Conservation (phyloP, 1,284 basidiomycete species). For the Ceratobasidium sp. region DNA sequence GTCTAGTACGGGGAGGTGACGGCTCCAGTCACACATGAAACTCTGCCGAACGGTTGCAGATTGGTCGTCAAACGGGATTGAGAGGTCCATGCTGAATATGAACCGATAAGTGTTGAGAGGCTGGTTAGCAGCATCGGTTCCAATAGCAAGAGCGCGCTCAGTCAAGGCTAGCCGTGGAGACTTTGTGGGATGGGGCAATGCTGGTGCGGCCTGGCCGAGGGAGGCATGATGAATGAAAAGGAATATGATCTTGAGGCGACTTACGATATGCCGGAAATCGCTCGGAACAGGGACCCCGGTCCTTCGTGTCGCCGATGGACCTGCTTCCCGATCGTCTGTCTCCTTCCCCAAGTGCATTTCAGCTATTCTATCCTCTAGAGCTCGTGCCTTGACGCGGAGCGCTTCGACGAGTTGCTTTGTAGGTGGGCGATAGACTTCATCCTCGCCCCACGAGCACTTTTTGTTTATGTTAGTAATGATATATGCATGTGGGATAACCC, state of each 20-base stretch:
- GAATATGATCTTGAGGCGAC: too few species aligned
- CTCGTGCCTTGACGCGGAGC: constrained; percentile 1
- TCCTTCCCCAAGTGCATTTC: background rate
- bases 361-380: background rate
- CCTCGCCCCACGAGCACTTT: constrained; percentile 21
- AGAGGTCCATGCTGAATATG: constrained; percentile 17
- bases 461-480: background rate
- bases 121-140: background rate
- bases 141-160: background rate
- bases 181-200: too few species aligned
- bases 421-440: background rate
- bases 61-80: background rate
- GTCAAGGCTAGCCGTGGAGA: background rate
- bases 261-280: too few species aligned
- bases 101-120: background rate
- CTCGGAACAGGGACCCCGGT: too few species aligned
- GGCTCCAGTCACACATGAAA: constrained; percentile 25
- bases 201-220: too few species aligned
- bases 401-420: constrained; percentile 16
- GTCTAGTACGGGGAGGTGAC: constrained; percentile 8
- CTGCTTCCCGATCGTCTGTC: too few species aligned
- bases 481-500: background rate
- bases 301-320: background rate
- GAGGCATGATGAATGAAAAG: too few species aligned
- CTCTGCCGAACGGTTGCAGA: background rate